A percentile compares a stretch with the other conserved stretches of the same genome.
Evolutionary conservation across 331 rosid species (phyloP).

Genomic region (Acacia concinna): DNA sequence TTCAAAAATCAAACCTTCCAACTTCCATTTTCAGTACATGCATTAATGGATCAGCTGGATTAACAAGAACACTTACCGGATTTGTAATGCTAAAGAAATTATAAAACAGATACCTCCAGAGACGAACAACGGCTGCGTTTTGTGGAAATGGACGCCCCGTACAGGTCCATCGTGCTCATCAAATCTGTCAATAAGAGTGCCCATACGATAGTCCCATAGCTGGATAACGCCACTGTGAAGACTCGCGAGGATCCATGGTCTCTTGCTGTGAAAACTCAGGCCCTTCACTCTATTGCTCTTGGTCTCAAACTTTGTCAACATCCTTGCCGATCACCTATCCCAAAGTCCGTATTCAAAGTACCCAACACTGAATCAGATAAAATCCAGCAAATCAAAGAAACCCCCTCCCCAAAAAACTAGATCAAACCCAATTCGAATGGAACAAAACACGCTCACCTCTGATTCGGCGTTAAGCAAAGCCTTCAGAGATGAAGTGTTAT

Average conservation of each 20-base stretch:
- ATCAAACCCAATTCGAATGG: slow-evolving; percentile 5
- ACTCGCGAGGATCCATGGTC: slow-evolving; percentile 99
- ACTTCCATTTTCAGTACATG: neutral
- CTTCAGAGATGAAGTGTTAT: neutral
- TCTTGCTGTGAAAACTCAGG: slow-evolving; percentile 89
- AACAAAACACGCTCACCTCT: neutral
- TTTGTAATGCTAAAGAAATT: neutral
- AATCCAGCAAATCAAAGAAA: neutral
- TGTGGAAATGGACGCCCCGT: slow-evolving; percentile 97
- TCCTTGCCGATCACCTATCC: slow-evolving; percentile 46
- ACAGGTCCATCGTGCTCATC: slow-evolving; percentile 99
- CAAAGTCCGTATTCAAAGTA: neutral
- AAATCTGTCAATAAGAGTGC: slow-evolving; percentile 89
- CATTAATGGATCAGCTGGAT: neutral
- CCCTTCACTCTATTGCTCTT: slow-evolving; percentile 99
- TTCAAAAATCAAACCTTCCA: neutral
- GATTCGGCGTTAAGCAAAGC: neutral
- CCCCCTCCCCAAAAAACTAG: neutral
- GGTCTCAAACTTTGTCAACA: slow-evolving; percentile 99
- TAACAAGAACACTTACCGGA: neutral
- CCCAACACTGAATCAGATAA: neutral
- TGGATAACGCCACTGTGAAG: slow-evolving; percentile 99
- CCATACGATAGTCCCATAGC: slow-evolving; percentile 99
- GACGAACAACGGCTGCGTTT: slow-evolving; percentile 93
- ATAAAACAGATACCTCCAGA: slow-evolving; percentile 71